These are phyloP conservation scores for Meyerozyma athensensis DNA, from an alignment of 1,139 yeast species.

Conservation along the genomic window DNA sequence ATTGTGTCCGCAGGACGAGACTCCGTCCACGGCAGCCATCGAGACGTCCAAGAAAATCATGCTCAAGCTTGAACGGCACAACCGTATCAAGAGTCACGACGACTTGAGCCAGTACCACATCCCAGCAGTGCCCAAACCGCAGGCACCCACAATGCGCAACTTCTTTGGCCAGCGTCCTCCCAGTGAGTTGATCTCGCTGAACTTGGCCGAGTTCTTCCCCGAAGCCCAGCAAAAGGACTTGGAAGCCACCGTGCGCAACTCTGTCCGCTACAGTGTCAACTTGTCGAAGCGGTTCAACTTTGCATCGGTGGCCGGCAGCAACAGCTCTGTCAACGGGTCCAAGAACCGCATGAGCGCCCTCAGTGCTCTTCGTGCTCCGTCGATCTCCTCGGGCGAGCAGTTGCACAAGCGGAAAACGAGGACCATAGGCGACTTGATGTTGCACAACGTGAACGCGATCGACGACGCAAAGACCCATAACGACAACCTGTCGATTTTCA, in stretches of 20 bases:
- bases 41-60: slow-evolving; percentile 51
- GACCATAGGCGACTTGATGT: slow-evolving; percentile 65
- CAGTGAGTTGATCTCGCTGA: slow-evolving; percentile 84
- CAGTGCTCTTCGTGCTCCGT: slow-evolving; percentile 17
- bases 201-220: slow-evolving; percentile 89
- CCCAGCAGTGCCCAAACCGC: slow-evolving; percentile 17
- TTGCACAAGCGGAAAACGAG: slow-evolving; percentile 19
- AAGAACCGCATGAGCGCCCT: slow-evolving; percentile 22
- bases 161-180: slow-evolving; percentile 92
- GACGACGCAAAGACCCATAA: slow-evolving; percentile 42
- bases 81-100: slow-evolving; percentile 11
- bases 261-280: slow-evolving; percentile 71
- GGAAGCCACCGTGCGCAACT: slow-evolving; percentile 77
- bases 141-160: slow-evolving; percentile 34
- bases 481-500: slow-evolving; percentile 15
- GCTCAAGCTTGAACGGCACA: slow-evolving; percentile 29
- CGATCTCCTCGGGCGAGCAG: slow-evolving; percentile 22
- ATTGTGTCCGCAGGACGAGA: slow-evolving; percentile 57
- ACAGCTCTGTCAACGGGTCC: slow-evolving; percentile 19
- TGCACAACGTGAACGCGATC: slow-evolving; percentile 53
- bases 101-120: slow-evolving; percentile 22
- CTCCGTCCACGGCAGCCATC: slow-evolving; percentile 66
- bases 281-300: slow-evolving; percentile 40
- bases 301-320: slow-evolving; percentile 22
- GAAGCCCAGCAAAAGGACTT: slow-evolving; percentile 69